Percentiles rank a stretch among this genome's conserved stretches.
phyloP scores from a whole-genome alignment of 1,139 yeast genomes.

The Kodamaea ohmeri region DNA sequence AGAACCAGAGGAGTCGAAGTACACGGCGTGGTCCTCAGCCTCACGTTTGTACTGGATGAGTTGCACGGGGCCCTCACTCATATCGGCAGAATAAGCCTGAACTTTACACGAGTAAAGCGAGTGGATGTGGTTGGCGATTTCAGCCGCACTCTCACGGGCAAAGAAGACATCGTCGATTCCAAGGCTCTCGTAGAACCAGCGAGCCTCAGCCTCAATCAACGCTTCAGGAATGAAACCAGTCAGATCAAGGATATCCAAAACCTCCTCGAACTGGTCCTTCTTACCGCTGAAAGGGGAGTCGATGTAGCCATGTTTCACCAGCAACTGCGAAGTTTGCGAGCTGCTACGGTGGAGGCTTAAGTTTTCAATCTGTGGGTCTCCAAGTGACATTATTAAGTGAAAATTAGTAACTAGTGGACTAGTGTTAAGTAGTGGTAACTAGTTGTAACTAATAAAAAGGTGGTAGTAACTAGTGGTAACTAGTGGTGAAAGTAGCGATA shows the following conservation, averaged over 20 bases:
- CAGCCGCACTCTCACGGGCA: conserved; percentile 78
- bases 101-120: conserved; percentile 91
- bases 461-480: too few species aligned
- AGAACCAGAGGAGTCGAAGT: conserved; percentile 68
- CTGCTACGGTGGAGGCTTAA: conserved; percentile 26
- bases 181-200: conserved; percentile 83
- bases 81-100: conserved; percentile 62
- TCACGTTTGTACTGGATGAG: conserved; percentile 74
- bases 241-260: conserved; percentile 76
- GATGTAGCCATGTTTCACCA: conserved; percentile 60
- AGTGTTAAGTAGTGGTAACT: background rate
- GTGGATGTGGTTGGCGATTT: conserved; percentile 78
- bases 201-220: conserved; percentile 80
- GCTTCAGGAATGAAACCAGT: conserved; percentile 89
- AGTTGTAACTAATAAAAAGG: too few species aligned
- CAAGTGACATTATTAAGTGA: conserved; percentile 2
- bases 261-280: conserved; percentile 75
- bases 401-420: background rate
- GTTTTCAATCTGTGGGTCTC: conserved; percentile 13
- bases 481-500: background rate
- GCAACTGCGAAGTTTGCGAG: conserved; percentile 35
- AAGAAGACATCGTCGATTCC: conserved; percentile 94
- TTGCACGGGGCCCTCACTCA: conserved; percentile 32
- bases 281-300: conserved; percentile 77
- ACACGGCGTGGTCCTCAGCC: conserved; percentile 84